A percentile compares a stretch with the other conserved stretches of the same genome.
Evolutionary conservation across 371 early-diverging fungal genomes (phyloP).

Genomic region (Haplosporangium sp.): DNA sequence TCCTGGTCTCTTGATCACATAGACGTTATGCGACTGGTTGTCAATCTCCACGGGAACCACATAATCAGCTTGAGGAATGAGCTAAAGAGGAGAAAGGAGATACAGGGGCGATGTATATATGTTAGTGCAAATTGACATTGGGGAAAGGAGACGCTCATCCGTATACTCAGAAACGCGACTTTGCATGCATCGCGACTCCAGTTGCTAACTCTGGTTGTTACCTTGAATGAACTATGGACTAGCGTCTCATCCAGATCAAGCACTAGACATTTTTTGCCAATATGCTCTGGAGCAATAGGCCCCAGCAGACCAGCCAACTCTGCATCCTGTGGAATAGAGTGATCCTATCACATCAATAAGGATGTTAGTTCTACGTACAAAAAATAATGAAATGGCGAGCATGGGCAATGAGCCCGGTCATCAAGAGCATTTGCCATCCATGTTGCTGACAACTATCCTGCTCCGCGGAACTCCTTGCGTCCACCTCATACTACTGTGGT

Average conservation of each 20-base stretch:
- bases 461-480: too few relatives aligned
- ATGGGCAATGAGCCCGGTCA: slow-evolving; percentile 15
- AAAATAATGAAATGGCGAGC: neutral
- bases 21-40: slow-evolving; percentile 90
- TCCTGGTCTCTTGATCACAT: slow-evolving; percentile 95
- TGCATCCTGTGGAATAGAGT: slow-evolving; percentile 29
- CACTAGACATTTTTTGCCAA: slow-evolving; percentile 84
- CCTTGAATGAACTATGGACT: slow-evolving; percentile 87
- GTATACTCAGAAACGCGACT: too few relatives aligned
- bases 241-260: slow-evolving; percentile 91
- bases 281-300: slow-evolving; percentile 60
- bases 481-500: too few relatives aligned
- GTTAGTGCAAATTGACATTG: too few relatives aligned
- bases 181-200: too few relatives aligned
- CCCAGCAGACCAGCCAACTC: slow-evolving; percentile 51
- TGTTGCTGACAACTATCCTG: too few relatives aligned
- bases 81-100: slow-evolving; percentile 48
- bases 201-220: slow-evolving; percentile 5
- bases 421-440: neutral
- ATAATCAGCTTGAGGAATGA: slow-evolving; percentile 86
- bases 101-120: neutral
- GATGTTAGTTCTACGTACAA: neutral
- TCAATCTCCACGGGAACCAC: slow-evolving; percentile 93
- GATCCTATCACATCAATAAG: slow-evolving; percentile 20
- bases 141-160: too few relatives aligned